These are phyloP conservation scores for Cladophialophora yegresii DNA, from an alignment of 2,329 filamentous ascomycete species.

Conservation along the genomic window DNA sequence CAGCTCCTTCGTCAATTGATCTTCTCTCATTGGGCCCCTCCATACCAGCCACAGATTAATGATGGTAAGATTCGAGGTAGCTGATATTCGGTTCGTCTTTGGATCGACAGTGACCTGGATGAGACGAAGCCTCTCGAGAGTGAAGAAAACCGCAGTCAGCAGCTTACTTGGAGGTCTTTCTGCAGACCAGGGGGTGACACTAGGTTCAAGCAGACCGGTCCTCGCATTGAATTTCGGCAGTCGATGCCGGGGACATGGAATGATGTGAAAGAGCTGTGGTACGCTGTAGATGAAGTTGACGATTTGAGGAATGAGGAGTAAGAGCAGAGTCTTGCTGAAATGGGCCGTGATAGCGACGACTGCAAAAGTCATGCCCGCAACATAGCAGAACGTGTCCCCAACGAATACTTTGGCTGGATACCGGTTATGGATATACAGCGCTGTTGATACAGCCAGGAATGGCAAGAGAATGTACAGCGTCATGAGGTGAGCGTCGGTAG, in stretches of 20 bases:
- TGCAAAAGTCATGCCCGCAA: conserved; percentile 98
- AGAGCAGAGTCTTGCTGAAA: conserved; percentile 93
- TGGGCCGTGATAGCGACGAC: conserved; percentile 95
- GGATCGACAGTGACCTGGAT: conserved; percentile 68
- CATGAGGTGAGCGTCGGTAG: conserved; percentile 93
- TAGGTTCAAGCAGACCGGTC: conserved; percentile 82
- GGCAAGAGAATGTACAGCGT: conserved; percentile 92
- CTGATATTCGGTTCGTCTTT: conserved; percentile 59
- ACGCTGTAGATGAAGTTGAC: conserved; percentile 95
- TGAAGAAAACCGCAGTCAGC: conserved; percentile 64
- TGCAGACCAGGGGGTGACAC: conserved; percentile 70
- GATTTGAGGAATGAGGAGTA: conserved; percentile 88
- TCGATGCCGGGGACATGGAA: conserved; percentile 91
- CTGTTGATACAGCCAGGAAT: conserved; percentile 87
- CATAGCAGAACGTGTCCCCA: conserved; percentile 99
- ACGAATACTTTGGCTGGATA: conserved; percentile 95
- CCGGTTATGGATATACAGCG: conserved; percentile 89
- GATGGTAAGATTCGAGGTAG: conserved; percentile 88
- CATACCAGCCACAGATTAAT: conserved; percentile 96
- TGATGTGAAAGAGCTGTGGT: conserved; percentile 84
- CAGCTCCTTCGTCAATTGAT: conserved; percentile 76
- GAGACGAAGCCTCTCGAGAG: conserved; percentile 69
- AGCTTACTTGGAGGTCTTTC: conserved; percentile 67
- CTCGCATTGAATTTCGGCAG: conserved; percentile 84
- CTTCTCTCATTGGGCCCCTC: conserved; percentile 87